Evolutionary conservation across 179 eudicot genomes (phyloP).

Genomic region (Kewa caespitosa): DNA sequence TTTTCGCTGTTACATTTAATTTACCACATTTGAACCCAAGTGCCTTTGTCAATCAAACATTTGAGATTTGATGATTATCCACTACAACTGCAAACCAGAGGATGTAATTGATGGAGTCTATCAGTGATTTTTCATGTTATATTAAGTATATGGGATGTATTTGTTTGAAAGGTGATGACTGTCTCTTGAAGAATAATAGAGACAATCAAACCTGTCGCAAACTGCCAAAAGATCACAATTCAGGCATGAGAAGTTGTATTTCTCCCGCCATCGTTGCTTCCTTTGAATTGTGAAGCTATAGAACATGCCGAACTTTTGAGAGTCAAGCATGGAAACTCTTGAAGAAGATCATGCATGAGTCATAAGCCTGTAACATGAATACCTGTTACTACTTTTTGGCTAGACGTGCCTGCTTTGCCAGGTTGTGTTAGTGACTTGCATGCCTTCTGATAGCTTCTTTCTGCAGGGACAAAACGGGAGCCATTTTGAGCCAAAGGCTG

Average conservation of each 20-base stretch:
- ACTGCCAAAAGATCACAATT: neutral
- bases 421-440: conserved; percentile 9
- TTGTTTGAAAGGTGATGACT: neutral
- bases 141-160: neutral
- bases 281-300: neutral
- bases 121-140: neutral
- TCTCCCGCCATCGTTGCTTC: neutral
- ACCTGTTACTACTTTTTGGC: too few species aligned
- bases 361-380: too few species aligned
- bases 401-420: neutral
- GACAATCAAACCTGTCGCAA: neutral
- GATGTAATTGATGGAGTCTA: neutral
- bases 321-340: conserved; percentile 1
- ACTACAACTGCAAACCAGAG: neutral
- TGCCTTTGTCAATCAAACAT: neutral
- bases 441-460: conserved; percentile 1
- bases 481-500: conserved; percentile 94
- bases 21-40: neutral
- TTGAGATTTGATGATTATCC: conserved; percentile 2
- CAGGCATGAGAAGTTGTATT: neutral
- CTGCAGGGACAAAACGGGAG: conserved; percentile 98
- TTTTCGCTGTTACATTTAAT: neutral
- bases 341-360: too few species aligned
- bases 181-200: neutral
- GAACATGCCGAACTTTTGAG: neutral